Evolutionary conservation across 2,329 filamentous ascomycete genomes (phyloP), one percentile per base, ranked within the genome.

Genomic region (Corniculantispora saksenae): DNA sequence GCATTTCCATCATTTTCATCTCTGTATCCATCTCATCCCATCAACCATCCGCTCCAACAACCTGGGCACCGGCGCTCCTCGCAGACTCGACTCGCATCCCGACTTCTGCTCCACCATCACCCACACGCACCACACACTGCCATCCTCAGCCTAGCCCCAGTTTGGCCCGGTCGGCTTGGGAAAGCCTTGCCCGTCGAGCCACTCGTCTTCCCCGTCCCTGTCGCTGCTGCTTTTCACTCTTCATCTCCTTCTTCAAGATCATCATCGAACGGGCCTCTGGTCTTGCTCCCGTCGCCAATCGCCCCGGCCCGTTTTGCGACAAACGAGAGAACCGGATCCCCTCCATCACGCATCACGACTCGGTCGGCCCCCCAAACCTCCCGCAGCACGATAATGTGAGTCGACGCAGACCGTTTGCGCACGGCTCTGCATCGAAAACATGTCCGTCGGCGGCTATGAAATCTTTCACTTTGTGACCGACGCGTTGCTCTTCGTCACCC

Each of bases 391-490:
- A 63, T 27, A 57, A 63, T 63, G 61, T 63, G 40, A 63, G 15
- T 56, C 43, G 61, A 40, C 29, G 53, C 61, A 51, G 53, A 45
- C 61, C 54, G 61, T 58, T 64, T 32, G 45, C 54, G 29, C 35
- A 53, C 54, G 54, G 54, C 53, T 58, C 61, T 64, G 61, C 54
- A 51, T 58, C 53, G 45, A 64, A 54, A 53, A 25, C 45, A 64
- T 58, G 61, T 5, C 53, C 54, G 29, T 61, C 19, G 3, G n/a
- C 43, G 29, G 57, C 32, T 65, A 64, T 29, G 63, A 64, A 55
- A 47, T 61, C 56, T 56, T 65, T 32, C 63, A 65, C 63, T 61
- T 61, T 23, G 47, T 61, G n/a, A 23, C 50, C 43, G 63, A 55
- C 25, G 51, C 25, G 40, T 9, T 57, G 15, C 32, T 61, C 47